phyloP scores from a whole-genome alignment of 108 stramenopile genomes.

The Skeletonema potamos region DNA sequence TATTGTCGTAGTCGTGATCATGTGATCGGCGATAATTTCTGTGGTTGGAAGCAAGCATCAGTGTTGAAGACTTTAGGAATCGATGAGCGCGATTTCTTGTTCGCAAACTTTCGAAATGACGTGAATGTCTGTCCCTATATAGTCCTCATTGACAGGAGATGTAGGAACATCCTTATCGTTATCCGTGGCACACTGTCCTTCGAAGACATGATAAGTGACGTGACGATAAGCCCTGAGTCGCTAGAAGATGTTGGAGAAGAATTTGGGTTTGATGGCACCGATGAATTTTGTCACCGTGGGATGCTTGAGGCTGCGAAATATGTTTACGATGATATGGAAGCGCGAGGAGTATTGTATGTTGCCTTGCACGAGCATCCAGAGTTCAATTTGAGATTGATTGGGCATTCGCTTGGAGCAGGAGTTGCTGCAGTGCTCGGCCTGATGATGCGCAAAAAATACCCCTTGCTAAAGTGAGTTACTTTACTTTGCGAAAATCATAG shows the following conservation, averaged over 20 bases:
- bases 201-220: slow-evolving; percentile 94
- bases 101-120: slow-evolving; percentile 82
- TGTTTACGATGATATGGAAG: slow-evolving; percentile 78
- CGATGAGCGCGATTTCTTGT: slow-evolving; percentile 80
- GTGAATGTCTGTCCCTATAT: slow-evolving; percentile 10
- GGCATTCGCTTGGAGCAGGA: slow-evolving; percentile 93
- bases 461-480: slow-evolving; percentile 40
- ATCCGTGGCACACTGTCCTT: slow-evolving; percentile 93
- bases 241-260: slow-evolving; percentile 72
- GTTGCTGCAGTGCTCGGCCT: slow-evolving; percentile 81
- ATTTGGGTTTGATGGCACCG: slow-evolving; percentile 69
- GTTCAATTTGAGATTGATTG: slow-evolving; percentile 81
- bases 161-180: slow-evolving; percentile 83
- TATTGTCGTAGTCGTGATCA: slow-evolving; percentile 20
- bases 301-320: slow-evolving; percentile 80
- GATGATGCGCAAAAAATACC: slow-evolving; percentile 74
- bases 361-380: slow-evolving; percentile 52
- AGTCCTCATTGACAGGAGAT: slow-evolving; percentile 9
- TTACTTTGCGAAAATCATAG: too few relatives aligned
- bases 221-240: slow-evolving; percentile 73
- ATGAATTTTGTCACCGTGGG: slow-evolving; percentile 85
- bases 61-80: slow-evolving; percentile 71
- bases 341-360: slow-evolving; percentile 57
- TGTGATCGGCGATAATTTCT: slow-evolving; percentile 62
- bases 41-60: slow-evolving; percentile 69